These are phyloP conservation scores for Ploettnerulaceae sp. DNA, from an alignment of 2,329 filamentous ascomycete genomes.

Conservation along the genomic window DNA sequence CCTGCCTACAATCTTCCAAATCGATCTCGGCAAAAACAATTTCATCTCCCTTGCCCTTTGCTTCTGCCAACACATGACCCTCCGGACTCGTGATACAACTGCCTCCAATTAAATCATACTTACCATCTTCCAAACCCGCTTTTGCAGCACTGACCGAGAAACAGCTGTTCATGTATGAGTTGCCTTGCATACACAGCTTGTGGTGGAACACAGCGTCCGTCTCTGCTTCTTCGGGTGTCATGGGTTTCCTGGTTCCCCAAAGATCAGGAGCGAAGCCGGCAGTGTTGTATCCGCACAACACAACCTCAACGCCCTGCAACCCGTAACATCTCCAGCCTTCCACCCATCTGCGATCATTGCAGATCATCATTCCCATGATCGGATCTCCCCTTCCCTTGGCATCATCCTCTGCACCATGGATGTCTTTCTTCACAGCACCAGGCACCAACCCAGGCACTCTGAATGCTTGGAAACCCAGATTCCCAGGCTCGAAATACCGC, in stretches of 20 bases:
- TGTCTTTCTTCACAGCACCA: slow-evolving; percentile 34
- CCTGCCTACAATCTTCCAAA: slow-evolving; percentile 42
- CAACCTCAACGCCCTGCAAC: slow-evolving; percentile 45
- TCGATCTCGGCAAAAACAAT: slow-evolving; percentile 48
- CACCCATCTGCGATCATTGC: slow-evolving; percentile 50
- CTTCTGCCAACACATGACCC: slow-evolving; percentile 47
- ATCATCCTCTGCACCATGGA: slow-evolving; percentile 13
- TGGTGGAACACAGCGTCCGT: slow-evolving; percentile 47
- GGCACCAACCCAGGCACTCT: slow-evolving; percentile 43
- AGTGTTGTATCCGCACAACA: slow-evolving; percentile 48
- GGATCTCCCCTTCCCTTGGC: slow-evolving; percentile 41
- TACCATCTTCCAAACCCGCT: slow-evolving; percentile 47
- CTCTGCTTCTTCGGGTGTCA: slow-evolving; percentile 41
- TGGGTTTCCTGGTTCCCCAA: slow-evolving; percentile 39
- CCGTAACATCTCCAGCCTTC: slow-evolving; percentile 49
- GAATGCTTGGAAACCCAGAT: slow-evolving; percentile 50
- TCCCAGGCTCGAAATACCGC: slow-evolving; percentile 48
- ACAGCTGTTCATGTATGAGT: slow-evolving; percentile 49
- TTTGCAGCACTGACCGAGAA: slow-evolving; percentile 47
- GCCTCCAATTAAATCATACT: slow-evolving; percentile 45
- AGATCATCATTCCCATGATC: slow-evolving; percentile 51
- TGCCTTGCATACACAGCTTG: slow-evolving; percentile 46
- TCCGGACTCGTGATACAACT: slow-evolving; percentile 45
- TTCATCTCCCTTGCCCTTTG: slow-evolving; percentile 45
- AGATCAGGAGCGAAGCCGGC: slow-evolving; percentile 44